Evolutionary conservation across 192 early-diverging fungal species (phyloP), one percentile per base, ranked within the genome.

Genomic region (Jimgerdemannia flammicorona): DNA sequence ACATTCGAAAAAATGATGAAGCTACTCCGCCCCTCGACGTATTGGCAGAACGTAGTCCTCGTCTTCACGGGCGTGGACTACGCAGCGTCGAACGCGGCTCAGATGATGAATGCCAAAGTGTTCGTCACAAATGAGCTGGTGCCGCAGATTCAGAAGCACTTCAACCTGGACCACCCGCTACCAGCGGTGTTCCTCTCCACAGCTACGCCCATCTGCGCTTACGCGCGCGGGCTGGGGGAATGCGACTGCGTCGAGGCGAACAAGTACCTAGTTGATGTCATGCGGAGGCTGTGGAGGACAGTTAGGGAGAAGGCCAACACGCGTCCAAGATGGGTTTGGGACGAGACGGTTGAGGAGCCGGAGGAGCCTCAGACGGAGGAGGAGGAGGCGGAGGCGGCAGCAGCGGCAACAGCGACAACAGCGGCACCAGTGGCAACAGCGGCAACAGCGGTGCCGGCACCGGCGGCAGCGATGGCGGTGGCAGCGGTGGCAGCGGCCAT

Each of bases 61-160:
- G 77, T 78, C 7, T 78, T 78, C 44, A 78, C 77, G 3, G 42
- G 66, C 41, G 67, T 70, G 17, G 77, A 78, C 67, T 73, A 67
- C 43, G n/a, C 39, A 3, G 40, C 44, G 40, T 10, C 18, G 17
- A 20, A n/a, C 29, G 43, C 20, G 2, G 29, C 73, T 14, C 68
- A 78, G 40, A 74, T 69, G n/a, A 44, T 63, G 7, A 40, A 44
- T 2, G n/a, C 42, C 40, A 72, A 73, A 39, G 73, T 69, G 41
- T 43, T 70, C 3, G 41, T 78, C 59, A 69, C 54, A 9, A 41
- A 69, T 17, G 20, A 66, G 1, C 66, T 78, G 29, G 59, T 66
- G 44, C 20, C 19, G 18, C 42, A 74, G 40, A 41, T 78, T 17
- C 17, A 66, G 19, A 18, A 59, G 19, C 43, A 14, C 4, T 73